Evolutionary conservation across 1,284 basidiomycete genomes (phyloP), one percentile per base, ranked within the genome.

Genomic region (Exsudoporus floridanus): DNA sequence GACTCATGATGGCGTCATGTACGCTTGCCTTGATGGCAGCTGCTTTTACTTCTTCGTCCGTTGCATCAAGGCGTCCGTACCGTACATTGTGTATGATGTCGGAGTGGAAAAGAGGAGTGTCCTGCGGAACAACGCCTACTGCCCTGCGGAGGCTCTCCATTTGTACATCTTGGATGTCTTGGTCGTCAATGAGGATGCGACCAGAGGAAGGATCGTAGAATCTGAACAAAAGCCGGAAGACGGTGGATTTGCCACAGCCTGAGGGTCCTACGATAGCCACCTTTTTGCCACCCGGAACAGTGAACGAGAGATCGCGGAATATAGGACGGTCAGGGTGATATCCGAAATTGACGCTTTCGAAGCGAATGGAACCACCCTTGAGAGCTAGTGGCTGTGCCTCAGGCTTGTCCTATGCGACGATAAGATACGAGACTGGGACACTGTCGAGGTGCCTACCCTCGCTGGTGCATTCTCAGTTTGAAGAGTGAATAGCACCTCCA

Each of bases 241-340:
- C 86, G 4, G 96, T 99, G 18, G 92, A 95, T 74, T 99, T 99
- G n/a, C 96, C 97, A 64, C 94, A 97, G 9, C 96, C 97, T 0
- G 92, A 95, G 0, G 96, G 94, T 0, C 96, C 96, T 33, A 99
- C 96, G 49, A 99, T 89, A 7, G 95, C 96, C 1, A 96, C 90
- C 67, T 98, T 98, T 73, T 92, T 90, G 3, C 97, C 96, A 0
- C 94, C 94, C 0, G 96, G 96, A 44, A 98, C 88, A 16, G 86
- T 88, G 73, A 99, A 97, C n/a, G 86, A 88, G 9, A 97, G 76
- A 64, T 93, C 75, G 44, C 80, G 79, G 78, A 99, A 95, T 67
- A 99, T 98, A 2, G 90, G 92, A 2, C 96, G 87, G 45, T 88
- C 83, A 7, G 89, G 84, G 67, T 96, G 90, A 71, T 99, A 99